Percentiles rank a stretch among this genome's conserved stretches.
Conservation (phyloP, 83 land plant genomes). For the Picea abies region DNA sequence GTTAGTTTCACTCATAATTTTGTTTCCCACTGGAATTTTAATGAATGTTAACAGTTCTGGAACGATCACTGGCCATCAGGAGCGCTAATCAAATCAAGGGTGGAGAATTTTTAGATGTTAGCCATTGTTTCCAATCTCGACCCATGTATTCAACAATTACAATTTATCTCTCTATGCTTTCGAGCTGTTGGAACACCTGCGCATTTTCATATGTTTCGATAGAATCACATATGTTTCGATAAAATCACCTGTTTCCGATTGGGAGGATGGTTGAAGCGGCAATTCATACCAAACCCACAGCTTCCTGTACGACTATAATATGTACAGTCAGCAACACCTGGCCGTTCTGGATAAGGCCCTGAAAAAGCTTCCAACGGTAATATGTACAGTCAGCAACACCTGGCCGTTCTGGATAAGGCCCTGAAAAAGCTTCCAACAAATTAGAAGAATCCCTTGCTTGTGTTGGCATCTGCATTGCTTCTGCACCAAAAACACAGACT, state of each 20-base stretch:
- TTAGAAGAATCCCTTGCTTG: neutral
- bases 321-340: conserved; percentile 22
- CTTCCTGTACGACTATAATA: conserved; percentile 23
- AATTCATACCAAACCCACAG: conserved; percentile 27
- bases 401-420: conserved; percentile 32
- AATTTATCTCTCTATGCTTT: no score
- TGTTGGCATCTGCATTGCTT: conserved; percentile 22
- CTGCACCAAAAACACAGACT: conserved; percentile 10
- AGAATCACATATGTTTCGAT: no score
- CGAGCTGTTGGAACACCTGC: no score
- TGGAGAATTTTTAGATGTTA: no score
- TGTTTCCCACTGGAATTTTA: no score
- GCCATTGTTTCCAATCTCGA: no score
- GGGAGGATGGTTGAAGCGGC: conserved; percentile 22
- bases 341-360: conserved; percentile 33
- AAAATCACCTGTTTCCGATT: conserved; percentile 7
- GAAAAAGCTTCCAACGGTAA: conserved; percentile 11
- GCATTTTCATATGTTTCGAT: no score
- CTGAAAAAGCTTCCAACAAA: conserved; percentile 15
- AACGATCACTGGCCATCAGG: no score
- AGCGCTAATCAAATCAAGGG: no score
- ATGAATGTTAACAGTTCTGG: no score
- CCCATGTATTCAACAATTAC: no score
- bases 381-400: conserved; percentile 21
- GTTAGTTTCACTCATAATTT: no score